phyloP scores from a whole-genome alignment of 1,284 basidiomycete genomes.

The Rhizopogon parksii region DNA sequence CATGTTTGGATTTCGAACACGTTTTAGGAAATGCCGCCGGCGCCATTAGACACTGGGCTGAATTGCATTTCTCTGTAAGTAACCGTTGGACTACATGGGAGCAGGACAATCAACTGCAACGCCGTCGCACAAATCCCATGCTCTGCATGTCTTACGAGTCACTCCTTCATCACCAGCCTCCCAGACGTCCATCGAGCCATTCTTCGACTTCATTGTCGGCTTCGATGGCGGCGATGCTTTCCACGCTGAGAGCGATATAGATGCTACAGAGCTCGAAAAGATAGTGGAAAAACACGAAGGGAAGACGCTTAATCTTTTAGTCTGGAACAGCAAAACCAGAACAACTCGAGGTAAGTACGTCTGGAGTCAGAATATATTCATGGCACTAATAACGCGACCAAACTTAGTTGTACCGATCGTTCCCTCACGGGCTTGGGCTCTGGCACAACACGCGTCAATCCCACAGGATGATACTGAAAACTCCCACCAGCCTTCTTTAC shows the following conservation, averaged over 20 bases:
- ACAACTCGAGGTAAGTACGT: conserved; percentile 67
- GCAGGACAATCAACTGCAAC: conserved; percentile 63
- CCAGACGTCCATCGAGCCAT: conserved; percentile 83
- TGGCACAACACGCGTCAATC: conserved; percentile 34
- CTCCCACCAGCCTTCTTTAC: conserved; percentile 65
- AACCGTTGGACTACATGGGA: conserved; percentile 42
- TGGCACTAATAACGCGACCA: neutral
- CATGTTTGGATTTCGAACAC: too few relatives aligned
- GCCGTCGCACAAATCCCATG: conserved; percentile 48
- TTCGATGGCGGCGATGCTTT: conserved; percentile 64
- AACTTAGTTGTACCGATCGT: conserved; percentile 71
- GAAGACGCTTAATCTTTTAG: conserved; percentile 67
- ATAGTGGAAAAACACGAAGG: conserved; percentile 88
- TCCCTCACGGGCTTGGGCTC: conserved; percentile 82
- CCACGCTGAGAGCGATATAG: conserved; percentile 50
- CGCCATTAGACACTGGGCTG: neutral
- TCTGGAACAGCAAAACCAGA: conserved; percentile 90
- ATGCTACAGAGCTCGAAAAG: conserved; percentile 68
- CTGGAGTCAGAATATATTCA: neutral
- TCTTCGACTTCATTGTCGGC: conserved; percentile 95
- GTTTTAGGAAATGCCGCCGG: neutral
- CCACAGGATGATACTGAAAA: conserved; percentile 31
- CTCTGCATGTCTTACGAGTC: conserved; percentile 80
- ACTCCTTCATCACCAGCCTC: conserved; percentile 84
- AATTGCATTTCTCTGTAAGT: neutral